Conservation (phyloP, 1,139 yeast genomes). For the Candida tropicalis region DNA sequence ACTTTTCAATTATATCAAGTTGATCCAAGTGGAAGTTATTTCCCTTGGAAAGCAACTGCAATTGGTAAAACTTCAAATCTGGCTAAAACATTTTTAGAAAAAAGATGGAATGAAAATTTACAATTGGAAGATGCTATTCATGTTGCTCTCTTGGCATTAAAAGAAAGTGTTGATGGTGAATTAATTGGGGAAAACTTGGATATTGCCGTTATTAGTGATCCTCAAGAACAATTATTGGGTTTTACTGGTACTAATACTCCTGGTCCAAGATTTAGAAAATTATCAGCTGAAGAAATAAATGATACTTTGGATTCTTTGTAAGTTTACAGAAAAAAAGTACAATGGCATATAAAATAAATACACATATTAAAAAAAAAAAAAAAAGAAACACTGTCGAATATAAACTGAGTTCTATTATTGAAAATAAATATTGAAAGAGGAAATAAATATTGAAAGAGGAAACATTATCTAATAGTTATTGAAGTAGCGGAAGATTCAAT, state of each 20-base stretch:
- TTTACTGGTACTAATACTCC: conserved; percentile 77
- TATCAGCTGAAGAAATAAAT: conserved; percentile 87
- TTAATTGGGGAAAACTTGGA: conserved; percentile 96
- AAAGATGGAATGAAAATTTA: conserved; percentile 96
- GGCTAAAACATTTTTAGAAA: conserved; percentile 95
- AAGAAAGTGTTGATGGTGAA: conserved; percentile 97
- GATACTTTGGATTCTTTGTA: conserved; percentile 92
- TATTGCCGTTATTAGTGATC: conserved; percentile 83
- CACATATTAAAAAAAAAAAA: background rate
- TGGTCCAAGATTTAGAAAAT: conserved; percentile 89
- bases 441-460: background rate
- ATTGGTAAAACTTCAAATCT: conserved; percentile 94
- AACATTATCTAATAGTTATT: conserved; percentile 6
- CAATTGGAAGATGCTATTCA: conserved; percentile 98
- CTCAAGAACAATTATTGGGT: conserved; percentile 81
- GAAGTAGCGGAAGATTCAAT: conserved; percentile 17
- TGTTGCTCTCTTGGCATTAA: conserved; percentile 89
- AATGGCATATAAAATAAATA: background rate
- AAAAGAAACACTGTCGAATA: background rate
- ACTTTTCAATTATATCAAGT: conserved; percentile 86
- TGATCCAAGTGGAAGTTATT: conserved; percentile 96
- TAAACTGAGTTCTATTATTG: too few relatives aligned
- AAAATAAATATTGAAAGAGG: background rate
- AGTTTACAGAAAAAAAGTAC: conserved; percentile 13
- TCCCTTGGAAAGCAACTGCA: conserved; percentile 99